Conservation (phyloP, 1,284 basidiomycete species). For the Ceratorhiza oryzae-sativae region DNA sequence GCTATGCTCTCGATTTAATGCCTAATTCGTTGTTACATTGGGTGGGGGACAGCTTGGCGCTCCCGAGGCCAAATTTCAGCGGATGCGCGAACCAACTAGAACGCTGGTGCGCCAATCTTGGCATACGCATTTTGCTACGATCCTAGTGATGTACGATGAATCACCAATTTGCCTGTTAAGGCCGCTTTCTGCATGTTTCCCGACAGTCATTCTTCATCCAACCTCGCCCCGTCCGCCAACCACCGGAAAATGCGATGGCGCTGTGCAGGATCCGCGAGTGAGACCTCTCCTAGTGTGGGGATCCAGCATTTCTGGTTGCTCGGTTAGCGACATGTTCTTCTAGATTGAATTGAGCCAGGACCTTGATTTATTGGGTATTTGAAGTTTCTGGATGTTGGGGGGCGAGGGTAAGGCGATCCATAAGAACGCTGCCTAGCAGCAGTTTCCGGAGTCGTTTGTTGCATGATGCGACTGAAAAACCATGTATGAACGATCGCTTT, state of each 20-base stretch:
- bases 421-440: neutral
- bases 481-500: too few species aligned
- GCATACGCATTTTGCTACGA: neutral
- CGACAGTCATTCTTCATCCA: neutral
- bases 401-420: too few species aligned
- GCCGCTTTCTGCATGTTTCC: neutral
- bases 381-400: too few species aligned
- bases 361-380: neutral
- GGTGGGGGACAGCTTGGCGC: neutral
- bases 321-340: neutral
- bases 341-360: neutral
- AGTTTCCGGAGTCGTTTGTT: neutral
- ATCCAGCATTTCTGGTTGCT: constrained; percentile 6
- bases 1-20: neutral
- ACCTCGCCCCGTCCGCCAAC: neutral
- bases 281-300: constrained; percentile 11
- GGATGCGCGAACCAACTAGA: neutral
- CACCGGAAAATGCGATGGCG: neutral
- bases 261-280: constrained; percentile 1
- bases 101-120: neutral
- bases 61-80: neutral
- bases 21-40: neutral
- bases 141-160: neutral
- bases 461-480: neutral
- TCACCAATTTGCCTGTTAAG: too few species aligned